Conservation (phyloP, 768 basidiomycete species). For the Phylloporus arenicola region DNA sequence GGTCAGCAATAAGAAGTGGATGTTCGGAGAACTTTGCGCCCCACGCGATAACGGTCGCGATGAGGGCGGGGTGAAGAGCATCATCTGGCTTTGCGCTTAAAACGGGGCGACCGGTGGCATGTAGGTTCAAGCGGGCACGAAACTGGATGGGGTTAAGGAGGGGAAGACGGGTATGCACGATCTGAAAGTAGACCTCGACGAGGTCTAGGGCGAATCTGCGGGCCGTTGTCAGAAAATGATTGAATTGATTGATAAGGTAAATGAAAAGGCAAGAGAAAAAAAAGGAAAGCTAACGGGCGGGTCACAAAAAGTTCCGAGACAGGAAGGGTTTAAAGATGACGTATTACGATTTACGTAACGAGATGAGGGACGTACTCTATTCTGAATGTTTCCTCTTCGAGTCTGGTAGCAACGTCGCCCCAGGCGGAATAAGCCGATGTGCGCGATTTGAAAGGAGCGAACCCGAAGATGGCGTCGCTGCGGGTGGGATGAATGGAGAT, state of each 20-base stretch:
- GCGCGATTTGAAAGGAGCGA: slow-evolving; percentile 29
- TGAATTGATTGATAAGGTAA: slow-evolving; percentile 24
- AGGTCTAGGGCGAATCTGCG: slow-evolving; percentile 85
- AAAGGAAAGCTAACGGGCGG: slow-evolving; percentile 12
- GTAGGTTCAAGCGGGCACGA: slow-evolving; percentile 60
- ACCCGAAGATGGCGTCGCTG: slow-evolving; percentile 34
- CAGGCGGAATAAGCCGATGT: slow-evolving; percentile 58
- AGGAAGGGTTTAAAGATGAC: slow-evolving; percentile 18
- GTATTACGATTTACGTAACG: slow-evolving; percentile 29
- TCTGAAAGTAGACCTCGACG: slow-evolving; percentile 92
- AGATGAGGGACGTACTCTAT: slow-evolving; percentile 65
- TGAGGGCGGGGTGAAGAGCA: slow-evolving; percentile 61
- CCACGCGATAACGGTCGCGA: slow-evolving; percentile 87
- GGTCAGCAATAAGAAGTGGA: slow-evolving; percentile 73
- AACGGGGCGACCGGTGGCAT: slow-evolving; percentile 19
- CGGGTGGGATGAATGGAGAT: slow-evolving; percentile 16
- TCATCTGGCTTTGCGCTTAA: slow-evolving; percentile 32
- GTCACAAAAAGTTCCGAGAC: slow-evolving; percentile 22
- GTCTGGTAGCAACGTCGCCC: slow-evolving; percentile 68
- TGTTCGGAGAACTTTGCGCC: slow-evolving; percentile 94
- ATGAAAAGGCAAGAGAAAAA: slow-evolving; percentile 19
- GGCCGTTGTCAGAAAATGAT: slow-evolving; percentile 9
- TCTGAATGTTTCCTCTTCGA: slow-evolving; percentile 69
- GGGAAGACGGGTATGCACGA: slow-evolving; percentile 83
- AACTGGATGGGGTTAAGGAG: slow-evolving; percentile 81